Base-by-base conservation (phyloP, 176 grass and related monocot genomes). In the Typha latifolia region DNA sequence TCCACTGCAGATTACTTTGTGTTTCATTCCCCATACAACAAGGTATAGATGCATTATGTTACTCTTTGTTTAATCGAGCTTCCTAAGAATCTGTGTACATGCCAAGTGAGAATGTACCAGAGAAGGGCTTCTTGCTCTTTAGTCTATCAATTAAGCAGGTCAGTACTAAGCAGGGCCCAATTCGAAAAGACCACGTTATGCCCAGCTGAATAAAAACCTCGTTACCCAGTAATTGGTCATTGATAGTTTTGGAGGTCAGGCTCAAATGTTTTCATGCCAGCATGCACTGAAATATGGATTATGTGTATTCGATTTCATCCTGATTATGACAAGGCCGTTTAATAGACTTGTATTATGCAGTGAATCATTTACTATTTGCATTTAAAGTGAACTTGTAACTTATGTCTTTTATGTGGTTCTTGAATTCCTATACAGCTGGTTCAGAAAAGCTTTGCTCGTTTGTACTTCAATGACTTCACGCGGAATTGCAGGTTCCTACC, bases 21-120 rank as follows among this genome's bases (percentile, higher is more conserved):
- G 26, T 99, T 99, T 65, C 94, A 99, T 92, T 99, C 94, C 80
- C 94, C 94, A 51, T 99, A 99, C 53, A 99, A 99, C 52, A 99
- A 99, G 89, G 94, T 93, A 81, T 61, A 59, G 53, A 21, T 19
- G 18, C 16, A n/a, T 59, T 59, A 59, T 22, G n/a, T 59, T 59
- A 59, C 10, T 59, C 53, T 57, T 57, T 59, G 20, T 59, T 21
- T 19, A 9, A 19, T 59, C 10, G 13, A 16, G 9, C 9, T 15
- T n/a, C 18, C 15, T 55, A n/a, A 15, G 14, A 55, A 55, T 55
- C 14, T 5, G 14, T 55, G 51, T 29, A 29, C 27, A 29, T 29
- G 3, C 27, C 27, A 29, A 29, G 2, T 29, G 27, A 29, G 2
- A 29, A 29, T 2, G 3, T 29, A 29, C 27, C 27, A 3, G 27